Conservation (phyloP, 306 rosid genomes). For the Cucurbita pepo region DNA sequence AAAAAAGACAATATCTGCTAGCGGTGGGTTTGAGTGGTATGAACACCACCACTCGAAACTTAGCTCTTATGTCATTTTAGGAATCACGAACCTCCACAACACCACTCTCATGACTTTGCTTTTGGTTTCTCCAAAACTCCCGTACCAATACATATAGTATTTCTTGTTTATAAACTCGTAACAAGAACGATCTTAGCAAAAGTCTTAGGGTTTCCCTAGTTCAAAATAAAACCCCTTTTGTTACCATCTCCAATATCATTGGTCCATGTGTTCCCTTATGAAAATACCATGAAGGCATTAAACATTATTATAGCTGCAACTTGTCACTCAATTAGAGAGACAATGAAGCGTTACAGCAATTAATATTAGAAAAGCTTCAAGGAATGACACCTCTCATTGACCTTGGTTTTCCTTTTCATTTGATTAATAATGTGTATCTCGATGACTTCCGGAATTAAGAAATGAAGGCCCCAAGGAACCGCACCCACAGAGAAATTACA, state of each 20-base stretch:
- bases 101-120: no score
- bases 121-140: no score
- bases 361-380: conserved; percentile 14
- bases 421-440: conserved; percentile 3
- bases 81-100: no score
- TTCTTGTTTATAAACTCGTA: no score
- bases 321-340: background rate
- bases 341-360: background rate
- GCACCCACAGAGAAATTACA: conserved; percentile 50
- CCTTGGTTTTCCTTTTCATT: conserved; percentile 39
- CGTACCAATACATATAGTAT: no score
- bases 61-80: no score
- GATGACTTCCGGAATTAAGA: conserved; percentile 14
- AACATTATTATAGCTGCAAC: background rate
- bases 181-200: no score
- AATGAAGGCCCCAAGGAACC: conserved; percentile 12
- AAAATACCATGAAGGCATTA: background rate
- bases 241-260: background rate
- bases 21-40: no score
- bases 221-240: background rate
- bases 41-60: no score
- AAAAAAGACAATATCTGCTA: no score
- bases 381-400: conserved; percentile 35
- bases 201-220: background rate
- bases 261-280: background rate